A percentile compares a stretch with the other conserved stretches of the same genome.
These are phyloP conservation scores for Fusarium protoensiforme DNA, from an alignment of 2,329 filamentous ascomycete genomes.

Conservation along the genomic window DNA sequence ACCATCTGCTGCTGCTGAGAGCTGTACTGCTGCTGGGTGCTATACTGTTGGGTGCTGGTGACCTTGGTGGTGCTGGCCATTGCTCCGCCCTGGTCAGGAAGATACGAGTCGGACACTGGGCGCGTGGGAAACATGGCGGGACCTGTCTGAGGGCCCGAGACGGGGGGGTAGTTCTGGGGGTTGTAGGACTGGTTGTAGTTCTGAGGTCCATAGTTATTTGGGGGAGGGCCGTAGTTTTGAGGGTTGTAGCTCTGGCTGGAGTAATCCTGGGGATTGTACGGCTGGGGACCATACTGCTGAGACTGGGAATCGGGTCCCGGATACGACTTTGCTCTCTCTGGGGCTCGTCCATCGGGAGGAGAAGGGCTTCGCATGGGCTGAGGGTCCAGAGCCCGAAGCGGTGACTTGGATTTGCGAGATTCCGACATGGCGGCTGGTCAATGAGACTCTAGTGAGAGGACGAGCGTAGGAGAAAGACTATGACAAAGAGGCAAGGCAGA, in stretches of 20 bases:
- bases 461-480: neutral
- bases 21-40: neutral
- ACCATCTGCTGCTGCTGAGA: constrained; percentile 13
- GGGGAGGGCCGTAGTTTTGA: constrained; percentile 30
- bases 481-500: neutral
- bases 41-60: neutral
- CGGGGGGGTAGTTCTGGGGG: constrained; percentile 39
- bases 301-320: constrained; percentile 33
- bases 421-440: constrained; percentile 26
- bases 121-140: constrained; percentile 35
- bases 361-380: constrained; percentile 42
- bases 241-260: constrained; percentile 25
- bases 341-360: constrained; percentile 31
- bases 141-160: constrained; percentile 30
- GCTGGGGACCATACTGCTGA: constrained; percentile 31
- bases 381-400: constrained; percentile 42
- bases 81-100: constrained; percentile 32
- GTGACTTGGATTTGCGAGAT: constrained; percentile 37
- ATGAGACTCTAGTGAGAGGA: neutral
- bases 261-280: constrained; percentile 35
- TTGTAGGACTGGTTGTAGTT: constrained; percentile 26
- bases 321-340: constrained; percentile 35
- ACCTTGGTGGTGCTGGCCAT: constrained; percentile 29
- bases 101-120: constrained; percentile 35
- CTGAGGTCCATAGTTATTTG: constrained; percentile 23